Base-by-base conservation (phyloP, 805 yeast species). In the Monosporozyma servazzii region DNA sequence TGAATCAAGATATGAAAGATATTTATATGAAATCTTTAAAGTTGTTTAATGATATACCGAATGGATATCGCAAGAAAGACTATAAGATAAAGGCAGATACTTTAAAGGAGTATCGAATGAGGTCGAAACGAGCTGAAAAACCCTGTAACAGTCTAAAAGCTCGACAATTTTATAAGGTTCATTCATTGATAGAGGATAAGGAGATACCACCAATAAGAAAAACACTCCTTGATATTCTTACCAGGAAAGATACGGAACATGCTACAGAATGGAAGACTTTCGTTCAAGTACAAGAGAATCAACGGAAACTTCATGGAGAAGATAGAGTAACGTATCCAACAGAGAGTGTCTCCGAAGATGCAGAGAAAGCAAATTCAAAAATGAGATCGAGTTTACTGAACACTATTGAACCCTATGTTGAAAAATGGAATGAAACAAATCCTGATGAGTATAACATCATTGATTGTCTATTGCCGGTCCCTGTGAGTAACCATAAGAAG, bases 11-110 rank as follows among this genome's bases (percentile, higher is more conserved):
- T 44, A 64, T 64, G 64, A 54, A 53, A 29, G 61, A 60, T 18
- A 58, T 64, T 10, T 65, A 63, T 49, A 54, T 64, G 64, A 65
- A 65, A 56, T 60, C 67, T 1, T 45, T 64, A n/a, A 64, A 63
- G 48, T 53, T 66, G 18, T 66, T 46, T 47, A 56, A 64, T 45
- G 69, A 65, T 50, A 58, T 66, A 5, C 70, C 70, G 2, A 51
- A 53, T 10, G 54, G 51, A 8, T 57, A 58, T 43, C 52, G 58
- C 6, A 59, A 56, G 42, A 33, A 48, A 5, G 56, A 52, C 9
- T 66, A 63, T 41, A 65, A 58, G 45, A 30, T 66, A 23, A 60
- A 67, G 1, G 59, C 59, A 45, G 44, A 55, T 10, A 51, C 53
- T n/a, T 41, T 66, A 45, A 60, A 57, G 30, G 57, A 58, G 33